Percentiles rank a stretch among this genome's conserved stretches.
These are phyloP conservation scores for Phylloporus scabripes DNA, from an alignment of 768 basidiomycete genomes.

Conservation along the genomic window DNA sequence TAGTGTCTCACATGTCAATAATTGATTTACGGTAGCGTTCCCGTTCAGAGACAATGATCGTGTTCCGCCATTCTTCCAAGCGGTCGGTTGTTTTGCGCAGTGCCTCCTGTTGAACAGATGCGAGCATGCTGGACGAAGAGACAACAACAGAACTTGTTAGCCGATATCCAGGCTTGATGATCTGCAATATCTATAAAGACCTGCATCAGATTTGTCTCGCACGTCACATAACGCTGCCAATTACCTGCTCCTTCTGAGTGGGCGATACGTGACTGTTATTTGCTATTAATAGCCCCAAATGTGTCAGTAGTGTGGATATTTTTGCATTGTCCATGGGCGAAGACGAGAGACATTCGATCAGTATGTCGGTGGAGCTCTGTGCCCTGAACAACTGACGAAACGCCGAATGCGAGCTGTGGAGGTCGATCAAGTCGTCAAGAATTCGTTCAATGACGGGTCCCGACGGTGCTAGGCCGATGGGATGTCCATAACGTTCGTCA, in stretches of 20 bases:
- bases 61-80: slow-evolving; percentile 69
- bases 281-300: slow-evolving; percentile 64
- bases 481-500: not conserved
- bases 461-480: slow-evolving; percentile 19
- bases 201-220: slow-evolving; percentile 2
- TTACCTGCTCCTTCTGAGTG: slow-evolving; percentile 69
- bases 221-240: not conserved
- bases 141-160: not conserved
- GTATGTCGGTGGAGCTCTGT: slow-evolving; percentile 60
- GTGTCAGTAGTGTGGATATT: slow-evolving; percentile 62
- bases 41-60: slow-evolving; percentile 60
- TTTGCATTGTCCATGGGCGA: slow-evolving; percentile 8
- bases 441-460: slow-evolving; percentile 29
- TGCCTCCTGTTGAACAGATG: slow-evolving; percentile 29
- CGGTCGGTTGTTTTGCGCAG: slow-evolving; percentile 57
- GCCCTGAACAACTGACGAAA: slow-evolving; percentile 74
- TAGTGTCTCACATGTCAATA: slow-evolving; percentile 57
- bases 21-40: slow-evolving; percentile 67
- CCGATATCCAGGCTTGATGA: slow-evolving; percentile 36
- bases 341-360: slow-evolving; percentile 63
- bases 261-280: slow-evolving; percentile 56
- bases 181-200: slow-evolving; percentile 48
- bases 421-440: slow-evolving; percentile 61
- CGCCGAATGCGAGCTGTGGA: slow-evolving; percentile 57
- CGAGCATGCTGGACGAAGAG: slow-evolving; percentile 13